These are phyloP conservation scores for Aspergillus flavus DNA, from an alignment of 2,329 filamentous ascomycete genomes.

Conservation along the genomic window DNA sequence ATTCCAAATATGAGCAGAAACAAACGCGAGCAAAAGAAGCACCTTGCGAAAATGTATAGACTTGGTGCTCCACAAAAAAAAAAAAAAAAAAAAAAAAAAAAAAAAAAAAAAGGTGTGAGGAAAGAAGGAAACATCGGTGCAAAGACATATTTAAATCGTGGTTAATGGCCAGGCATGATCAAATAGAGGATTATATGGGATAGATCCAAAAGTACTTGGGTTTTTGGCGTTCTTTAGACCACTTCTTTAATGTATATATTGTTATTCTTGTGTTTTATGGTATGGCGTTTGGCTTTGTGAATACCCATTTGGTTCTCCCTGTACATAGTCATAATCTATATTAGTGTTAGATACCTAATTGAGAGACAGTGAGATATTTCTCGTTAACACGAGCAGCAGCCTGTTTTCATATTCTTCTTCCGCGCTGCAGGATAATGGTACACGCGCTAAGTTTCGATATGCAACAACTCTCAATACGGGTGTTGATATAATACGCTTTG, in stretches of 20 bases:
- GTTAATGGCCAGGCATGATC: background rate
- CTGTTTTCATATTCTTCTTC: background rate
- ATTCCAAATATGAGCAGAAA: constrained; percentile 48
- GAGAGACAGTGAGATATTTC: background rate
- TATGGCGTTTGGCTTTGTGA: background rate
- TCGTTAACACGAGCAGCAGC: background rate
- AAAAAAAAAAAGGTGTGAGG: too few relatives aligned
- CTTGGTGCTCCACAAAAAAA: background rate
- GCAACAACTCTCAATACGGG: background rate
- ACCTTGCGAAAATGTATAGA: constrained; percentile 21
- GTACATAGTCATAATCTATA: background rate
- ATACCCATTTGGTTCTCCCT: background rate
- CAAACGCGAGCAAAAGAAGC: background rate
- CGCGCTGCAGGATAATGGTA: background rate
- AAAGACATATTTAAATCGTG: background rate
- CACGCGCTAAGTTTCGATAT: background rate
- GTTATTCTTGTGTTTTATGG: background rate
- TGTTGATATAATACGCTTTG: background rate
- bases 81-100: background rate
- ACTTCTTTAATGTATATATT: background rate
- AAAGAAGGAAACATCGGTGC: background rate
- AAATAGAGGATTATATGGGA: background rate
- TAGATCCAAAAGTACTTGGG: background rate
- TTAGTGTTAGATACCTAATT: background rate
- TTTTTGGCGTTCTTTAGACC: background rate